Base-by-base conservation (phyloP, 164 flowering plant species). In the Vitis rupestris region DNA sequence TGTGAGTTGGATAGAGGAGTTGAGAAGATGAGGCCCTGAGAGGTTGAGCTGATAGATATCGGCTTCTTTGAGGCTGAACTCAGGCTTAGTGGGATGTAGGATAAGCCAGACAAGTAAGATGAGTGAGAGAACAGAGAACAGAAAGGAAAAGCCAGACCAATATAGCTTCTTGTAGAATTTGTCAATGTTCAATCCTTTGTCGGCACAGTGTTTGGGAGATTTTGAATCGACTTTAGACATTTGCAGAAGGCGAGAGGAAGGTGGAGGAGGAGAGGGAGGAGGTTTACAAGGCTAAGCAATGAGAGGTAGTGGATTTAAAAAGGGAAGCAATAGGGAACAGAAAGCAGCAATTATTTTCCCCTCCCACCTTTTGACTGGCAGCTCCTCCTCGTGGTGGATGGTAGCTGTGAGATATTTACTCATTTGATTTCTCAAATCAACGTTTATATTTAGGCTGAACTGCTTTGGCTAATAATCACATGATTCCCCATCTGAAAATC, bases 161-260 rank as follows among this genome's bases (percentile, higher is more conserved):
- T 81, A 76, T 37, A 86, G 75, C 74, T 81, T 88, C 79, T 80
- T 82, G 73, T 76, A 74, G 78, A 54, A 63, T 56, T 74, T 75
- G 65, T 56, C 29, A 64, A 63, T 2, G 70, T 53, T 66, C 50
- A 78, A 31, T 61, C 71, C 71, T 65, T 82, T 72, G 14, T 70
- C 64, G 56, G 86, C 91, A 61, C 91, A 87, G 80, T 87, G 88
- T 78, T 82, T 81, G 10, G 91, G 91, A 65, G 88, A 85, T 56
- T 54, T 68, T 66, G 17, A 67, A 53, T 8, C 1, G 66, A 70
- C 11, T 75, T 16, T 68, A 82, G 91, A 87, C 91, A 87, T 87
- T 79, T 82, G 80, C 74, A 54, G 6, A 30, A 15, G 30, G 63
- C 12, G 65, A 23, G 56, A 59, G 52, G 30, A 55, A 60, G 65